Percentiles rank a stretch among this genome's conserved stretches.
Evolutionary conservation across 176 grass and related monocot genomes (phyloP).

Genomic region (Oryza meridionalis): DNA sequence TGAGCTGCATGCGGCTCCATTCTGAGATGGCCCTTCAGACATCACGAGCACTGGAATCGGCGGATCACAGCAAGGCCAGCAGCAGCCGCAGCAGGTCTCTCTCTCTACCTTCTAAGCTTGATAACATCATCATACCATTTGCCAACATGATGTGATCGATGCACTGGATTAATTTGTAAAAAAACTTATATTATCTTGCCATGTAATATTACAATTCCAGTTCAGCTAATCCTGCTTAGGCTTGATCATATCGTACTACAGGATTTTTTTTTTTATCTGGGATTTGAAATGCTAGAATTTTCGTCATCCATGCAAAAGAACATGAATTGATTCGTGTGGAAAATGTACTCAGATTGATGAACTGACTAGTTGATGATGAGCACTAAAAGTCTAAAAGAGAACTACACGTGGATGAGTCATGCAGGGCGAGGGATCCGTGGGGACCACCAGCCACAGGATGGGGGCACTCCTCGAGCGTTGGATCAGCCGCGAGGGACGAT

Average conservation of each 20-base stretch:
- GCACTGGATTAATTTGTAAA: neutral
- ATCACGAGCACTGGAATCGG: slow-evolving; percentile 78
- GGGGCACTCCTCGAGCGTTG: neutral
- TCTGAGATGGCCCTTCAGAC: slow-evolving; percentile 91
- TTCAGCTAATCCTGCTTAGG: slow-evolving; percentile 13
- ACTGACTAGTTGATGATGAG: too few species aligned
- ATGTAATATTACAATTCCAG: neutral
- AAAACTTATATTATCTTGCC: neutral
- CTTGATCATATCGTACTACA: neutral
- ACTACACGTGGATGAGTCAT: too few species aligned
- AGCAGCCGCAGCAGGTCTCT: neutral
- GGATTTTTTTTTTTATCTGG: too few species aligned
- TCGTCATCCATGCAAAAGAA: too few species aligned
- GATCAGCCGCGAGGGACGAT: neutral
- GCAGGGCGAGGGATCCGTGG: too few species aligned
- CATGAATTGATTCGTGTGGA: too few species aligned
- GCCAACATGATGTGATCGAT: slow-evolving; percentile 59
- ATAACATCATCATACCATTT: slow-evolving; percentile 86
- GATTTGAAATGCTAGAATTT: too few species aligned
- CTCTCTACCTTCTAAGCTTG: slow-evolving; percentile 60
- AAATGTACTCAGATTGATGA: too few species aligned
- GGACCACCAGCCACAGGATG: too few species aligned
- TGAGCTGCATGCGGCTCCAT: slow-evolving; percentile 88
- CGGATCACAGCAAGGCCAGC: slow-evolving; percentile 43
- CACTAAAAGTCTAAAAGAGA: too few species aligned